Base-by-base conservation (phyloP, 2,329 filamentous ascomycete genomes). In the Harringtonia aguacate region DNA sequence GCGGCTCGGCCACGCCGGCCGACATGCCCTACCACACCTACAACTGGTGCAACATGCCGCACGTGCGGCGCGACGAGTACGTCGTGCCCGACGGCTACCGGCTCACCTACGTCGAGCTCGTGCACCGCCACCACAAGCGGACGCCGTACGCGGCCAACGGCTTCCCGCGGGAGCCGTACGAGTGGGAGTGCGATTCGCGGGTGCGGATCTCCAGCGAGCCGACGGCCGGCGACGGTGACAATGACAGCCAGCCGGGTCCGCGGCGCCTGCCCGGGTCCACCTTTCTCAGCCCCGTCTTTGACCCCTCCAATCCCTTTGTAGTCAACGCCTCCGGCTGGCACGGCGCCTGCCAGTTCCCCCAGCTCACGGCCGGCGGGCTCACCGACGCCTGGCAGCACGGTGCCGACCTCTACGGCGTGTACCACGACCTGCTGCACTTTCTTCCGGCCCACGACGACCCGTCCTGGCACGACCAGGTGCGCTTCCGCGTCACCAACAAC, bases 41-140 rank as follows among this genome's bases (percentile, higher is more conserved):
- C 61, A 87, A 90, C 59, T 90, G 73, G 72, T 92, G 86, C 62
- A 89, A 92, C 56, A 92, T 92, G 84, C 86, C 86, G 1, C 86
- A 90, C 62, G 81, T 85, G n/a, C 72, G 84, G 28, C 63, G 59
- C 20, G 61, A 61, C 14, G 82, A 86, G 54, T 92, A 92, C 56
- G 59, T 69, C 14, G 69, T 61, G 48, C 65, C 44, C 0, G 73
- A 72, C n/a, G 67, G 79, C 53, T 36, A 27, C 33, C 5, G 33
- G 9, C 64, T 92, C 41, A 64, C 73, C 54, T 90, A 89, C 57
- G 84, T 90, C 8, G 85, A 90, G 62, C 65, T 89, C 54, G 78
- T 84, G 40, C 86, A 92, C 56, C 75, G 86, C 41, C 86, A 92
- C 58, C 86, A 92, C 61, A 92, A 92, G 58, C 76, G 86, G 20